A percentile compares a stretch with the other conserved stretches of the same genome.
These are phyloP conservation scores for Medicago lupulina DNA, from an alignment of 306 rosid genomes.

Conservation along the genomic window DNA sequence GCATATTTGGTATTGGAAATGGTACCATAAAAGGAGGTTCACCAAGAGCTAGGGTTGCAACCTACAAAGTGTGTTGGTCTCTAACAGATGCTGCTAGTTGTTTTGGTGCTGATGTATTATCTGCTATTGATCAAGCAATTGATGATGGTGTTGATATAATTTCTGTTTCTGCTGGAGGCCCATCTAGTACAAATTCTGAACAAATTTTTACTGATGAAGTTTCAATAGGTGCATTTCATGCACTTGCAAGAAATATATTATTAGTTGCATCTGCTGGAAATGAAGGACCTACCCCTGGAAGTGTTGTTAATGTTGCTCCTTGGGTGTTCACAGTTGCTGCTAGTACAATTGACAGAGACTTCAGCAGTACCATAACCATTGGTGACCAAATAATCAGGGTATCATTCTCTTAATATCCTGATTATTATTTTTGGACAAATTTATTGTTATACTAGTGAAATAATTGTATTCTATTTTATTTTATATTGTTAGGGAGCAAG, in stretches of 20 bases:
- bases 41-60: constrained; percentile 69
- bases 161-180: constrained; percentile 52
- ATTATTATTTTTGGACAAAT: no score
- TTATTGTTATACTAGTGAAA: background rate
- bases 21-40: constrained; percentile 81
- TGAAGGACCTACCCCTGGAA: constrained; percentile 52
- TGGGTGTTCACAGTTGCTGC: constrained; percentile 76
- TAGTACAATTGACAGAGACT: constrained; percentile 61
- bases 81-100: constrained; percentile 30
- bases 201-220: constrained; percentile 40
- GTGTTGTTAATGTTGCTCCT: constrained; percentile 58
- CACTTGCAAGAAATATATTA: constrained; percentile 47
- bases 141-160: constrained; percentile 72
- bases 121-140: constrained; percentile 77
- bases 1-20: constrained; percentile 36
- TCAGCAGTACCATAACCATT: constrained; percentile 50
- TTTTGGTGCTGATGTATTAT: constrained; percentile 61
- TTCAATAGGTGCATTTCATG: constrained; percentile 69
- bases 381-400: constrained; percentile 45
- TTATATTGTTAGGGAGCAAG: constrained; percentile 50
- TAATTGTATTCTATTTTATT: background rate
- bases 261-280: constrained; percentile 70
- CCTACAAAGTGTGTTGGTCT: constrained; percentile 80
- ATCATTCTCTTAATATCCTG: background rate
- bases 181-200: background rate